Conservation (phyloP, 2,329 filamentous ascomycete genomes). For the Diplodia corticola region DNA sequence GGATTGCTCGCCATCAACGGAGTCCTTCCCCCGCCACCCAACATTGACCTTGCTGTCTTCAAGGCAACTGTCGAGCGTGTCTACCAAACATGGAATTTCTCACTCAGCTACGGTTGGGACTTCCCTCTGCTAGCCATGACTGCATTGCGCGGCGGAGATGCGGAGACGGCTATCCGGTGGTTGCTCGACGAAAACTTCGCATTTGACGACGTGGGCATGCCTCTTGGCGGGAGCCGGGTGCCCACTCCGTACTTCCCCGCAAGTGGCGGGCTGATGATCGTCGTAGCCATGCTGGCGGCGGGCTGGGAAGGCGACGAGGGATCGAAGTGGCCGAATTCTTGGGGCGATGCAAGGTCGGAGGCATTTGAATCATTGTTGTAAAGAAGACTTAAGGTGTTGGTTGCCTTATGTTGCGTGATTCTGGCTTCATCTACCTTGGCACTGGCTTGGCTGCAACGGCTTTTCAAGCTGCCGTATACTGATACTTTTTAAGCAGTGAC, state of each 20-base stretch:
- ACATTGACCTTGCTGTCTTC: constrained; percentile 34
- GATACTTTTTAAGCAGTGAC: background rate
- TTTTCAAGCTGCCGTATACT: background rate
- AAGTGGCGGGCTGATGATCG: constrained; percentile 51
- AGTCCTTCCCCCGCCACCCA: constrained; percentile 34
- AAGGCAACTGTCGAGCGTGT: constrained; percentile 34
- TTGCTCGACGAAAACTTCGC: constrained; percentile 53
- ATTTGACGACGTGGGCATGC: constrained; percentile 60
- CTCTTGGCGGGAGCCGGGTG: constrained; percentile 54
- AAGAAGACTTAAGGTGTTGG: background rate
- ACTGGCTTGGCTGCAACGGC: background rate
- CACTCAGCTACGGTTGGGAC: constrained; percentile 39
- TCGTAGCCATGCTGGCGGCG: constrained; percentile 58
- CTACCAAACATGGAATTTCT: constrained; percentile 39
- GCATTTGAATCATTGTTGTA: constrained; percentile 45
- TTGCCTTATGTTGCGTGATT: constrained; percentile 1
- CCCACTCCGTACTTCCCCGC: constrained; percentile 61
- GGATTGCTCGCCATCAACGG: constrained; percentile 35
- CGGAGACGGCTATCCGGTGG: constrained; percentile 36
- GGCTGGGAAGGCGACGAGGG: constrained; percentile 56
- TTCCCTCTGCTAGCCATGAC: constrained; percentile 37
- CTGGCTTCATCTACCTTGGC: background rate
- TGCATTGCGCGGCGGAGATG: constrained; percentile 33
- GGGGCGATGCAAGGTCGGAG: constrained; percentile 50
- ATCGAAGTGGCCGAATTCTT: constrained; percentile 50